Base-by-base conservation (phyloP, 1,139 yeast species). In the Candida pseudocylindracea region DNA sequence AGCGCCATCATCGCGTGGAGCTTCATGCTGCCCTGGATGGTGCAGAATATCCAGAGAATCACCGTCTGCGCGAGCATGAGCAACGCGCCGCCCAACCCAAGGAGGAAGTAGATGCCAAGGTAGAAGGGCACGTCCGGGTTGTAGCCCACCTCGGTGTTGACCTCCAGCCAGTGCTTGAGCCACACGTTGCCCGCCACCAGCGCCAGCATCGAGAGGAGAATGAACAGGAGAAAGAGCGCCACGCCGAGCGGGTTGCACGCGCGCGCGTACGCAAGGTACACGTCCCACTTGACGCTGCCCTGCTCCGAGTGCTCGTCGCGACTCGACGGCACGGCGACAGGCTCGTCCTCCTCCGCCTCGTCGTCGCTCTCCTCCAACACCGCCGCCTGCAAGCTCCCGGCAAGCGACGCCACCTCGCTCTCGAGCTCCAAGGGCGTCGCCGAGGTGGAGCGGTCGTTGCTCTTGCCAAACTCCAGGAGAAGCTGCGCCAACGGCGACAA, bases 131-230 rank as follows among this genome's bases (percentile, higher is more conserved):
- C 69, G 37, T 71, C 49, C 2, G 93, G 93, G 48, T 85, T 85
- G 36, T 55, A 57, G 20, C 88, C 91, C 31, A 56, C 49, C 31
- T 51, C 56, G 4, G 83, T 63, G 48, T 88, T 88, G 28, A 76
- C 68, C 48, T 88, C 98, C 8, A 96, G 81, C 98, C 98, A 91
- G 49, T 81, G 85, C 50, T 88, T 88, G 45, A 88, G 67, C 98
- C 98, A 88, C 34, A 88, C 66, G 46, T 74, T 81, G 31, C 85
- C 53, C 25, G 35, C 32, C 28, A 40, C 41, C 36, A 71, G 65
- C 31, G 78, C 49, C 13, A 66, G 54, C 64, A 72, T 76, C 1
- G 83, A 63, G 11, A 52, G 35, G 13, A 74, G 45, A 31, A 71
- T 60, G 38, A 64, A 58, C 30, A 53, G 37, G 36, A 80, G 46